A percentile compares a stretch with the other conserved stretches of the same genome.
These are phyloP conservation scores for Blastobotrys muscicola DNA, from an alignment of 805 yeast species.

Conservation along the genomic window DNA sequence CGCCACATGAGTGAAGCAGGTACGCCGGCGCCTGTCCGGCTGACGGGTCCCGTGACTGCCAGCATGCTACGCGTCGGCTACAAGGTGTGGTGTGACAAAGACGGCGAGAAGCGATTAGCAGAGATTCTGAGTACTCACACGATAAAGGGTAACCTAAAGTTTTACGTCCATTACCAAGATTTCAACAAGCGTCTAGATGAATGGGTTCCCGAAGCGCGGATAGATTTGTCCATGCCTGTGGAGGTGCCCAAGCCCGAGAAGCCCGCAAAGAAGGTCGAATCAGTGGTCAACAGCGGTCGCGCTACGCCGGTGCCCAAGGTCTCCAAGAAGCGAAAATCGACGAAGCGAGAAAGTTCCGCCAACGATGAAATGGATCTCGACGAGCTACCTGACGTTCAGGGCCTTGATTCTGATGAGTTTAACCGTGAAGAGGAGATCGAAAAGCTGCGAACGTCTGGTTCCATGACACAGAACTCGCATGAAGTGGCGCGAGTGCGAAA, in stretches of 20 bases:
- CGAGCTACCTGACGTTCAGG: slow-evolving; percentile 75
- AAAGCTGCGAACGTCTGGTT: slow-evolving; percentile 86
- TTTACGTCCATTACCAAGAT: slow-evolving; percentile 89
- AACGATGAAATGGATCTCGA: slow-evolving; percentile 61
- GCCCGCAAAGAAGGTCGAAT: slow-evolving; percentile 17
- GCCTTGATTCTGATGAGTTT: slow-evolving; percentile 55
- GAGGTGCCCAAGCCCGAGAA: slow-evolving; percentile 56
- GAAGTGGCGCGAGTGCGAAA: slow-evolving; percentile 91
- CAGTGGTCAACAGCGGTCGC: background rate
- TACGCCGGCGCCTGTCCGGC: slow-evolving; percentile 6
- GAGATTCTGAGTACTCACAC: slow-evolving; percentile 69
- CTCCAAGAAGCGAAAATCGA: slow-evolving; percentile 29
- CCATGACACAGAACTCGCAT: slow-evolving; percentile 83
- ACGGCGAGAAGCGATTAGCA: slow-evolving; percentile 69
- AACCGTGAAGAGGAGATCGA: slow-evolving; percentile 89
- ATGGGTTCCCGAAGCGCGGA: slow-evolving; percentile 70
- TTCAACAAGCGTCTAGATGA: slow-evolving; percentile 95
- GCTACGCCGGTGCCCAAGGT: slow-evolving; percentile 16
- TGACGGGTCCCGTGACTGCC: slow-evolving; percentile 32
- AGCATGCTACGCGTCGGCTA: slow-evolving; percentile 43
- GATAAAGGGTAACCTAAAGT: slow-evolving; percentile 61
- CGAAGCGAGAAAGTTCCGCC: slow-evolving; percentile 3
- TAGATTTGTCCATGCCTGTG: slow-evolving; percentile 63
- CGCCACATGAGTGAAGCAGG: slow-evolving; percentile 5
- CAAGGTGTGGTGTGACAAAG: slow-evolving; percentile 73